Conservation (phyloP, 2,329 filamentous ascomycete genomes). For the Pseudogymnoascus sp. region DNA sequence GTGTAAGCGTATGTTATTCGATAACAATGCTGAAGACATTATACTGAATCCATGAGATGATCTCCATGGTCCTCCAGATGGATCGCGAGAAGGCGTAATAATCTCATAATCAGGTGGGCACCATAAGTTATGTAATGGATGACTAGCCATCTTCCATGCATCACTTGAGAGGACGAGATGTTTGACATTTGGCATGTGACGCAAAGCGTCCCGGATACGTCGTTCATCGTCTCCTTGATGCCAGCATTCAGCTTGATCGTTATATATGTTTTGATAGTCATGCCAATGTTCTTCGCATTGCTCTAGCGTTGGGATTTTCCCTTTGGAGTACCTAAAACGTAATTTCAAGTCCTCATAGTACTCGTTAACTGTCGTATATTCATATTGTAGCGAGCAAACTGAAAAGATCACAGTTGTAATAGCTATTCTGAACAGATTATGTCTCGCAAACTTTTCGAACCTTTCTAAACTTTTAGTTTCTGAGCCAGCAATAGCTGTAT, state of each 20-base stretch:
- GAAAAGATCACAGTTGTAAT: slow-evolving; percentile 8
- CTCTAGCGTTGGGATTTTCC: neutral
- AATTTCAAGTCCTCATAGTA: slow-evolving; percentile 4
- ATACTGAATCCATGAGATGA: neutral
- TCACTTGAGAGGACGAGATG: neutral
- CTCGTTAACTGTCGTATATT: neutral
- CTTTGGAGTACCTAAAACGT: neutral
- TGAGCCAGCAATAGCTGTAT: slow-evolving; percentile 1
- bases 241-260: slow-evolving; percentile 6
- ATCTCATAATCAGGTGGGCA: neutral
- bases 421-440: neutral
- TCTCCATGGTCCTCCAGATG: neutral
- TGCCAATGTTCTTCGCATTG: slow-evolving; percentile 5
- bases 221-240: neutral
- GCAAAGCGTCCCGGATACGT: slow-evolving; percentile 4
- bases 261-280: slow-evolving; percentile 5
- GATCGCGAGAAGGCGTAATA: neutral
- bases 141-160: slow-evolving; percentile 2
- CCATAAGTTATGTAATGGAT: slow-evolving; percentile 8
- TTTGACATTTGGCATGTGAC: slow-evolving; percentile 7
- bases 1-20: neutral
- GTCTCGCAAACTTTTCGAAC: slow-evolving; percentile 3
- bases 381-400: slow-evolving; percentile 1
- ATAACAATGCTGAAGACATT: neutral
- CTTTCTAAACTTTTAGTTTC: slow-evolving; percentile 6